A percentile compares a stretch with the other conserved stretches of the same genome.
These are phyloP conservation scores for Purpureocillium lavendulum DNA, from an alignment of 2,329 filamentous ascomycete genomes.

Conservation along the genomic window DNA sequence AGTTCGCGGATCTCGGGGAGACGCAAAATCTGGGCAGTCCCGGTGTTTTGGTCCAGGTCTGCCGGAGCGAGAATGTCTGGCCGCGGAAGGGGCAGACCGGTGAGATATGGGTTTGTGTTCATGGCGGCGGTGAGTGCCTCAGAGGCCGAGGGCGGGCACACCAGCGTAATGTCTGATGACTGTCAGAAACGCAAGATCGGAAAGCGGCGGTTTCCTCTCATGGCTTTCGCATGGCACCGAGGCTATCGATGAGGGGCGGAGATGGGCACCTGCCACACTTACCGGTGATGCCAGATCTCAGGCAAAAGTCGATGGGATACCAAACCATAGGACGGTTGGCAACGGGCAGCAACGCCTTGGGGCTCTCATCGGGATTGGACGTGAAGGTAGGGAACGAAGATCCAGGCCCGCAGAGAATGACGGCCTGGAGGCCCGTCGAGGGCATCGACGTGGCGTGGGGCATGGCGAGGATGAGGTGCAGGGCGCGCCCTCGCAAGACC, in stretches of 20 bases:
- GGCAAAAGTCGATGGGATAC: conserved; percentile 82
- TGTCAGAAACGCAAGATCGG: conserved; percentile 12
- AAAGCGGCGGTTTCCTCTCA: too few species aligned
- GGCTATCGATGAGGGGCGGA: too few species aligned
- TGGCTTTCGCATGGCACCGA: too few species aligned
- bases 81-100: conserved; percentile 61
- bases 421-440: conserved; percentile 69
- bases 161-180: conserved; percentile 49
- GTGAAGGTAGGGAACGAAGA: conserved; percentile 79
- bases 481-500: neutral
- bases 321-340: conserved; percentile 85
- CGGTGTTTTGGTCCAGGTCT: conserved; percentile 72
- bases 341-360: conserved; percentile 74
- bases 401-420: conserved; percentile 76
- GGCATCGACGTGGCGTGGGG: conserved; percentile 69
- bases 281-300: conserved; percentile 71
- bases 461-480: conserved; percentile 35
- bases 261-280: conserved; percentile 18
- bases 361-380: conserved; percentile 68
- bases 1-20: conserved; percentile 72
- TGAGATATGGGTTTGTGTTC: conserved; percentile 71
- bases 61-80: conserved; percentile 70
- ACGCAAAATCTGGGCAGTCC: conserved; percentile 81
- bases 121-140: conserved; percentile 61
- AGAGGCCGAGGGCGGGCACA: conserved; percentile 57